Conservation (phyloP, 2,329 filamentous ascomycete genomes). For the Phoma herbarum region DNA sequence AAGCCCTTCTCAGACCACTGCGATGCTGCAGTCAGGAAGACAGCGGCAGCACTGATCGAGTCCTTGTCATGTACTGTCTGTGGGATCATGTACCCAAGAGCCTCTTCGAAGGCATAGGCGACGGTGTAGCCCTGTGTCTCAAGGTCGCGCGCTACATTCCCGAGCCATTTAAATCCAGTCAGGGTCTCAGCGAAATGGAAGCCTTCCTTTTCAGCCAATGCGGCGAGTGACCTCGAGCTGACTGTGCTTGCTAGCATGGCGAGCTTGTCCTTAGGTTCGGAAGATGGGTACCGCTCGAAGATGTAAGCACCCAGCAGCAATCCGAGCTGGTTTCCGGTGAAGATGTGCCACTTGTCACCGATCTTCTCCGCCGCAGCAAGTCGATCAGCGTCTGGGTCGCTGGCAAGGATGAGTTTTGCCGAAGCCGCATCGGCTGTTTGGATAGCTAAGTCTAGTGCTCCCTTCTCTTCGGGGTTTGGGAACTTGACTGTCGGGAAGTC, state of each 20-base stretch:
- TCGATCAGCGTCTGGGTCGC: slow-evolving; percentile 72
- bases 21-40: slow-evolving; percentile 65
- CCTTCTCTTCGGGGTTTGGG: slow-evolving; percentile 72
- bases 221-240: slow-evolving; percentile 68
- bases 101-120: slow-evolving; percentile 70
- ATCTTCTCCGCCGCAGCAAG: slow-evolving; percentile 69
- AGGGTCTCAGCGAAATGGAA: slow-evolving; percentile 69
- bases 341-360: slow-evolving; percentile 64
- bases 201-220: slow-evolving; percentile 63
- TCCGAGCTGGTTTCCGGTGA: slow-evolving; percentile 72
- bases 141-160: slow-evolving; percentile 66
- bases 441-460: slow-evolving; percentile 68
- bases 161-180: slow-evolving; percentile 75
- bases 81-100: slow-evolving; percentile 73
- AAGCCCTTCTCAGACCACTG: slow-evolving; percentile 62
- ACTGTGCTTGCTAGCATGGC: slow-evolving; percentile 71
- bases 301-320: slow-evolving; percentile 67
- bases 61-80: slow-evolving; percentile 71
- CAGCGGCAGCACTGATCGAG: slow-evolving; percentile 66
- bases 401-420: slow-evolving; percentile 65
- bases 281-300: slow-evolving; percentile 57
- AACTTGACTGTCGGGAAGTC: slow-evolving; percentile 71
- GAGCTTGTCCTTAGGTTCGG: slow-evolving; percentile 52
- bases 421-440: slow-evolving; percentile 61
- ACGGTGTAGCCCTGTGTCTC: slow-evolving; percentile 59